Conservation (phyloP, 257 asterid genomes). For the Przewalskia tangutica region DNA sequence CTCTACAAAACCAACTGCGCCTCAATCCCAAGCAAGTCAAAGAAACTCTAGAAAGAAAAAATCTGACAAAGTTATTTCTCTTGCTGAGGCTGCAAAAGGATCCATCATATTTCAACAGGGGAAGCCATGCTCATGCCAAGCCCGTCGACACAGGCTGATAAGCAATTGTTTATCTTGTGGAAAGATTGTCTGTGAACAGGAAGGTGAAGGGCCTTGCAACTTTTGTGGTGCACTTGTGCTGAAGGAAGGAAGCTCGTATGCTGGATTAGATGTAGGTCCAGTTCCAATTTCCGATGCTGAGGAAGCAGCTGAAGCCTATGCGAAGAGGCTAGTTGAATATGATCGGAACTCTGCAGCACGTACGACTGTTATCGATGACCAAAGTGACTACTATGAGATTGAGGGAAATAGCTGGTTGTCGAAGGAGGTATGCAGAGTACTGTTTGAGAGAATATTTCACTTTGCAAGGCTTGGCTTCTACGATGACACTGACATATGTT, state of each 20-base stretch:
- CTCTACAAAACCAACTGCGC: conserved; percentile 44
- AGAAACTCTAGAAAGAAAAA: conserved; percentile 64
- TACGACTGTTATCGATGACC: conserved; percentile 92
- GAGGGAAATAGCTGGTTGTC: conserved; percentile 87
- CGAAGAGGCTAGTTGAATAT: conserved; percentile 92
- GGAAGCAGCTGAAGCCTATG: conserved; percentile 79
- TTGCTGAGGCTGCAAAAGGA: conserved; percentile 93
- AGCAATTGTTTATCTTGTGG: conserved; percentile 96
- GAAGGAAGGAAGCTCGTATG: conserved; percentile 78
- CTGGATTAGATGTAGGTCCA: conserved; percentile 62
- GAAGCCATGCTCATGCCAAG: conserved; percentile 93
- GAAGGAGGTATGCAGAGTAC: conserved; percentile 41
- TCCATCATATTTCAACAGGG: conserved; percentile 86
- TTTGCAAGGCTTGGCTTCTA: not conserved
- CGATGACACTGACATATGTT: not conserved
- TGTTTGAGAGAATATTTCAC: not conserved
- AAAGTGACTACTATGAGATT: conserved; percentile 87
- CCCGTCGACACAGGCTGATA: conserved; percentile 67
- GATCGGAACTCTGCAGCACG: conserved; percentile 98
- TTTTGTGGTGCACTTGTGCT: conserved; percentile 92
- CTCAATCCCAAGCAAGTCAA: conserved; percentile 20
- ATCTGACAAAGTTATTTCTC: conserved; percentile 70
- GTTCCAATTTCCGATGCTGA: conserved; percentile 51
- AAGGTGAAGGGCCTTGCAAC: conserved; percentile 92
- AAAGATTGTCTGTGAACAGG: conserved; percentile 94